These are phyloP conservation scores for Camelina hispida DNA, from an alignment of 345 rosid genomes.

Conservation along the genomic window DNA sequence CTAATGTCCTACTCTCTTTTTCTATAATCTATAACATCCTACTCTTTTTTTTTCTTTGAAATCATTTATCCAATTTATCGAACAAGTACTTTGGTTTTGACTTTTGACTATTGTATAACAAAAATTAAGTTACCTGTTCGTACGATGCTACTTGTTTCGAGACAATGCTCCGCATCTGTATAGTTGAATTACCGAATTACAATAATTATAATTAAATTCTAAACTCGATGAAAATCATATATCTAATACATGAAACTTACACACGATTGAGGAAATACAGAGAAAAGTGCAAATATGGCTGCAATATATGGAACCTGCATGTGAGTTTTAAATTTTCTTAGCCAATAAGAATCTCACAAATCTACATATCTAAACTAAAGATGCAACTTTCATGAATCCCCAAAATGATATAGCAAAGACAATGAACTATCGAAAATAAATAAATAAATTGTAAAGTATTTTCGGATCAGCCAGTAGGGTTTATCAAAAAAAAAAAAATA, in stretches of 20 bases:
- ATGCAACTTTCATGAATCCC: background rate
- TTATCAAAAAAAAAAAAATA: no score
- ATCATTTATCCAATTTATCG: background rate
- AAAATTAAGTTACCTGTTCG: slow-evolving; percentile 68
- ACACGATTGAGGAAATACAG: slow-evolving; percentile 71
- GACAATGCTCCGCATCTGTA: slow-evolving; percentile 84
- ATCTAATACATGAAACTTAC: slow-evolving; percentile 54
- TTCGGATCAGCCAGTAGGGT: background rate
- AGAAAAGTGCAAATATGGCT: slow-evolving; percentile 63
- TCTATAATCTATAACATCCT: no score
- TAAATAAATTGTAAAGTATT: background rate
- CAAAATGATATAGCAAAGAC: background rate
- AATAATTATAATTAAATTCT: background rate
- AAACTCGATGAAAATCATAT: background rate
- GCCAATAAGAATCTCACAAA: background rate
- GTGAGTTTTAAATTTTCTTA: slow-evolving; percentile 30
- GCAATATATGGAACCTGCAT: slow-evolving; percentile 83
- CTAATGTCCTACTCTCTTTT: no score
- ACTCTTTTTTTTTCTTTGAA: no score
- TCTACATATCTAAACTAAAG: background rate
- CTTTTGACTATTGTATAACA: background rate
- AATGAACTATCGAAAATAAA: background rate
- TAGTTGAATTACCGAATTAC: background rate
- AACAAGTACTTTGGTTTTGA: background rate
- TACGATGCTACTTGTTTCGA: slow-evolving; percentile 81